These are phyloP conservation scores for Fusarium euwallaceae DNA, from an alignment of 2,329 filamentous ascomycete genomes.

Conservation along the genomic window DNA sequence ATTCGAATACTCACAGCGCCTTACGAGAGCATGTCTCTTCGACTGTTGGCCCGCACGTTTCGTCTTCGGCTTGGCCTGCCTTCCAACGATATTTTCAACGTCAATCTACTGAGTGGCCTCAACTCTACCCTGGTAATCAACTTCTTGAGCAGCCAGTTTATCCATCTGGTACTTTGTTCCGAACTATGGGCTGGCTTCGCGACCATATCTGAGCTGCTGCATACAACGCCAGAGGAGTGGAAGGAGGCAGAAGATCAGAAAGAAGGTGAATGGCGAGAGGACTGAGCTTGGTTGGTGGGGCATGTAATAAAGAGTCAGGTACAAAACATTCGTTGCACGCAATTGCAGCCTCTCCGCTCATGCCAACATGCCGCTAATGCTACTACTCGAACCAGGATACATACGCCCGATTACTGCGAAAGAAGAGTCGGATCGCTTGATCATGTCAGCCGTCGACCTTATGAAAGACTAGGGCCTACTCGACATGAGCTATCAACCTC, in stretches of 20 bases:
- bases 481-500: background rate
- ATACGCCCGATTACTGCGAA: background rate
- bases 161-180: slow-evolving; percentile 48
- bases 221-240: slow-evolving; percentile 35
- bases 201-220: slow-evolving; percentile 24
- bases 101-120: slow-evolving; percentile 53
- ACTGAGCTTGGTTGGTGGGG: background rate
- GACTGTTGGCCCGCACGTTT: slow-evolving; percentile 60
- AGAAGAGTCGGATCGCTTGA: background rate
- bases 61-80: slow-evolving; percentile 55
- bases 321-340: background rate
- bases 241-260: slow-evolving; percentile 29
- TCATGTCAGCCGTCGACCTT: background rate
- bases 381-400: background rate
- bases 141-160: slow-evolving; percentile 60
- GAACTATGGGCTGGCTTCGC: slow-evolving; percentile 36
- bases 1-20: slow-evolving; percentile 60
- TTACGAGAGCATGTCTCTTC: slow-evolving; percentile 61
- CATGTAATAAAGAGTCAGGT: background rate
- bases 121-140: slow-evolving; percentile 59
- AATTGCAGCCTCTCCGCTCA: background rate
- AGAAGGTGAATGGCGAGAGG: slow-evolving; percentile 19
- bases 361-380: background rate
- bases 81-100: slow-evolving; percentile 55
- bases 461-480: background rate